These are phyloP conservation scores for Thelonectria discophora DNA, from an alignment of 2,329 filamentous ascomycete species.

Conservation along the genomic window DNA sequence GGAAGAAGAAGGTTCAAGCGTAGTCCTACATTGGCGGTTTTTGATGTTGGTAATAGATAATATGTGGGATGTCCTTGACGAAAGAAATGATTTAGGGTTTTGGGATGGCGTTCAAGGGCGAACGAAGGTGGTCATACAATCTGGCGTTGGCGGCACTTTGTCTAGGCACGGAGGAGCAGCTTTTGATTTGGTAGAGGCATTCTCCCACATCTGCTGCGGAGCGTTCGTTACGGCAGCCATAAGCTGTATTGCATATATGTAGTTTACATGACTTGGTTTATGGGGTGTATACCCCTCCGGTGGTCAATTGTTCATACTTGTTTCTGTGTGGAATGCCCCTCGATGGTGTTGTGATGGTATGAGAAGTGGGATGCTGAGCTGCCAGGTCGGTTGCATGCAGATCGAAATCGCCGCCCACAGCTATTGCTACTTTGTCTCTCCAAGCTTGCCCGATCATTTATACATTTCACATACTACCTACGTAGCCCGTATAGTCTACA, in stretches of 20 bases:
- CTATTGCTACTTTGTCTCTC: no score
- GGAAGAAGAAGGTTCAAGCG: conserved; percentile 59
- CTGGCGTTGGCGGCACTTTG: conserved; percentile 36
- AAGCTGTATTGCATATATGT: background rate
- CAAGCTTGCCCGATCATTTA: no score
- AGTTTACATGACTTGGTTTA: background rate
- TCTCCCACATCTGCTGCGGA: background rate
- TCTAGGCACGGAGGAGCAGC: background rate
- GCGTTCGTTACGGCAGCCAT: background rate
- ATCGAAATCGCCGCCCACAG: no score
- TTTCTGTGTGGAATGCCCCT: background rate
- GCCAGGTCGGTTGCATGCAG: no score
- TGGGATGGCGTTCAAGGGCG: conserved; percentile 36
- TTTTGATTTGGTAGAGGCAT: conserved; percentile 1
- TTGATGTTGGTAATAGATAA: conserved; percentile 6
- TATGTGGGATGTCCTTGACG: conserved; percentile 33
- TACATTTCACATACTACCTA: no score
- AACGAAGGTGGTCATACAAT: conserved; percentile 35
- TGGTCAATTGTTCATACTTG: background rate
- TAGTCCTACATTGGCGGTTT: background rate
- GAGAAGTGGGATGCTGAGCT: no score
- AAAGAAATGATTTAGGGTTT: conserved; percentile 40
- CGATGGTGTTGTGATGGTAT: no score
- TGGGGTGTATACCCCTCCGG: background rate
- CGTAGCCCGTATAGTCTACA: no score